Conservation (phyloP, 139 green algal genomes). For the Trebouxia sp. region DNA sequence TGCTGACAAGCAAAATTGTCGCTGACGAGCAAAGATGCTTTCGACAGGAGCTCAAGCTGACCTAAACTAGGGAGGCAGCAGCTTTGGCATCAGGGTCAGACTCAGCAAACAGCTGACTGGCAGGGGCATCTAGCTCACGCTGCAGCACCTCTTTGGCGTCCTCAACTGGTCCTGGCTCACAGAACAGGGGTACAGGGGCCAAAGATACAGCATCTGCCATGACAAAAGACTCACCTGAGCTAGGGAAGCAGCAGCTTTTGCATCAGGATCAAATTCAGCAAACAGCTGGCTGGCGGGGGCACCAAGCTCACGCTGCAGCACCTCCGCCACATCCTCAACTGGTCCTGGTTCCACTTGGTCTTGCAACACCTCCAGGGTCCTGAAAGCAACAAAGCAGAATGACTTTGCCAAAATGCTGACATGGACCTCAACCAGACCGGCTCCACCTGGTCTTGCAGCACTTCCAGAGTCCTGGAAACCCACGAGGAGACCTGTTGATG, state of each 20-base stretch:
- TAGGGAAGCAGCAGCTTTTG: constrained; percentile 75
- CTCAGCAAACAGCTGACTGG: constrained; percentile 54
- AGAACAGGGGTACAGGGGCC: too few species aligned
- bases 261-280: constrained; percentile 62
- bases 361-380: constrained; percentile 68
- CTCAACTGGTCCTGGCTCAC: constrained; percentile 55
- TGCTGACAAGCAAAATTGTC: too few species aligned
- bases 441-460: constrained; percentile 73
- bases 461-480: constrained; percentile 56
- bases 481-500: too few species aligned
- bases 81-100: constrained; percentile 69
- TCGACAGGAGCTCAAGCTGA: too few species aligned
- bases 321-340: constrained; percentile 50
- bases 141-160: constrained; percentile 45
- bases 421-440: constrained; percentile 54
- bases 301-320: constrained; percentile 51
- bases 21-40: not conserved
- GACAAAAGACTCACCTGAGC: constrained; percentile 69
- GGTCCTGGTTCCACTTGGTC: constrained; percentile 67
- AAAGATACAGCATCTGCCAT: too few species aligned
- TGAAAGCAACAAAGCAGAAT: constrained; percentile 23
- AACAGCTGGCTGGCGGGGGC: constrained; percentile 48
- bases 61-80: constrained; percentile 80
- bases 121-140: constrained; percentile 43
- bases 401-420: constrained; percentile 30